Evolutionary conservation across 2,329 filamentous ascomycete genomes (phyloP), one percentile per base, ranked within the genome.

Genomic region (Calonectria montana): DNA sequence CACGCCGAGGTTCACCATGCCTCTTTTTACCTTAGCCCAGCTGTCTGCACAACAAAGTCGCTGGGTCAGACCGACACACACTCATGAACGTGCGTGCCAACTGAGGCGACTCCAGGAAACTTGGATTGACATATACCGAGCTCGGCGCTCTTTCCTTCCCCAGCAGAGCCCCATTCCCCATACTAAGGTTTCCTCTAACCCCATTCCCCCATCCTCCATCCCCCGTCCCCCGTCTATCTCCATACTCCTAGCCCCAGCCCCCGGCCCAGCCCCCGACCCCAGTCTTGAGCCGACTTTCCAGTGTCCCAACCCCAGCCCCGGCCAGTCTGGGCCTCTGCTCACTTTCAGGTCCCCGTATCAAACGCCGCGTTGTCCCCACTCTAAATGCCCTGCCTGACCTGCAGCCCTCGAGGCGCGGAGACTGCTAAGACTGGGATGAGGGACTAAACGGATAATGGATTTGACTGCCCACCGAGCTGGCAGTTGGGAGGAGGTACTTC

Each of bases 121-220:
- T 53, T 64, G 31, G 27, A 48, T 69, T 45, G 31, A 47, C 74
- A 73, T 64, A 57, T 71, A 73, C 65, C 62, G 68, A 73, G 67
- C 25, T 68, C 69, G 75, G 67, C 72, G 55, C 67, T 75, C 75
- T 47, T 69, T 70, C 67, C 66, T 65, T 67, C 68, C 68, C 57
- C 66, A 77, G 65, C 75, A 74, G 76, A 78, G 76, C 76, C 76
- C 76, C 76, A 78, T 78, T 76, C 68, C 64, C 76, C 76, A 70
- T 78, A 76, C 69, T 70, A 27, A 70, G 48, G 64, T 55, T 41
- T 47, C 55, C 68, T 62, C 41, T 55, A 63, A 65, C 68, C 68
- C 68, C 67, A 65, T 69, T 59, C 74, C 74, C 70, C 76, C 73
- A 71, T 75, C 67, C 71, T 70, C 71, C 63, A 57, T 70, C 55